Evolutionary conservation across 164 flowering plant species (phyloP), one percentile per base, ranked within the genome.

Genomic region (Vitis rotundifolia): DNA sequence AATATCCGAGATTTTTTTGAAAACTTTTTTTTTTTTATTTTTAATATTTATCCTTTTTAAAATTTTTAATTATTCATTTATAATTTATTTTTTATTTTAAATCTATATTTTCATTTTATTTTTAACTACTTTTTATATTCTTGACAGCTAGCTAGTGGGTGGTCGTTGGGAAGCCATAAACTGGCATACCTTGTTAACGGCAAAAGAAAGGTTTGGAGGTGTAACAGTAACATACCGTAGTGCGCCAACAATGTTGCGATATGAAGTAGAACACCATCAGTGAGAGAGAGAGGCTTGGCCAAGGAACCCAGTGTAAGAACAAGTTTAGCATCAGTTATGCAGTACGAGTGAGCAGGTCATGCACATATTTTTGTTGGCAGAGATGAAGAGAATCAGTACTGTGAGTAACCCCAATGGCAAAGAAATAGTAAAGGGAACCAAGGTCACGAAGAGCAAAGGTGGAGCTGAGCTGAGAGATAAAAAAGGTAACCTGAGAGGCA

Each of bases 181-280:
- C 49, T 77, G 71, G n/a, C 63, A 18, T 8, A 66, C 37, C 2
- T 4, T 3, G 16, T 64, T 68, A 1, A 71, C 68, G 11, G 56
- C 11, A n/a, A 11, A 64, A n/a, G 61, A 7, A 1, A 72, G 7
- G 11, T 76, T 66, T 9, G 70, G 79, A 2, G 68, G 50, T 0
- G 75, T 75, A 18, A 64, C 19, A 13, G 71, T 28, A 3, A 44
- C 15, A 13, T 58, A 68, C 26, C 57, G 71, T 10, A 75, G 8
- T 0, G 66, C 61, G 3, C 73, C 73, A 58, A 71, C 69, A 9
- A 65, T 48, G 12, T 26, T 4, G 9, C 67, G 15, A 52, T 69
- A 70, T 0, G 1, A 8, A 57, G 60, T 9, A 3, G 22, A 8
- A 2, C 60, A 57, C n/a, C 60, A 8, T 57, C 6, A 18, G 16